phyloP scores from a whole-genome alignment of 805 yeast species.

The Lipomyces japonicus region DNA sequence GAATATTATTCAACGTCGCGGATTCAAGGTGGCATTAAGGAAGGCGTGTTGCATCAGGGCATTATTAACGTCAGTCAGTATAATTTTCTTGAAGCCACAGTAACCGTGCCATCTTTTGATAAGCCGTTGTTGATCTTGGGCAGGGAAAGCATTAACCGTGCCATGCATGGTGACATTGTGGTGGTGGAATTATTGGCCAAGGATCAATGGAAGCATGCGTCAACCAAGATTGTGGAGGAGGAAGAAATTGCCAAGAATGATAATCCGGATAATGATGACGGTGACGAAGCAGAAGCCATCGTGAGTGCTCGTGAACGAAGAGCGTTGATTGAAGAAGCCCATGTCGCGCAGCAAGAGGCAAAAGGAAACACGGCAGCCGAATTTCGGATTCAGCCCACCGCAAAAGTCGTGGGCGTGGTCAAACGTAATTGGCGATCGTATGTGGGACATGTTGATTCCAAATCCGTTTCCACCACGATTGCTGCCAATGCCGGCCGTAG shows the following conservation, averaged over 20 bases:
- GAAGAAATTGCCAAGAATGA: slow-evolving; percentile 55
- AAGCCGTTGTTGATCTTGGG: slow-evolving; percentile 82
- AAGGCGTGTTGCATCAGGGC: slow-evolving; percentile 86
- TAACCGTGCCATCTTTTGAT: slow-evolving; percentile 65
- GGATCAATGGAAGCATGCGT: slow-evolving; percentile 82
- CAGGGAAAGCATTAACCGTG: slow-evolving; percentile 78
- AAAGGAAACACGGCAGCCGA: slow-evolving; percentile 43
- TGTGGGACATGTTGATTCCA: slow-evolving; percentile 87
- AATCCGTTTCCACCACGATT: slow-evolving; percentile 49
- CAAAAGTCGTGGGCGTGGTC: slow-evolving; percentile 78
- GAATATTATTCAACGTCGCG: slow-evolving; percentile 78
- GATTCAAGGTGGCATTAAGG: slow-evolving; percentile 84
- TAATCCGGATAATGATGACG: slow-evolving; percentile 45
- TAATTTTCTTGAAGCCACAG: slow-evolving; percentile 83
- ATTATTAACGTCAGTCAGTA: slow-evolving; percentile 73
- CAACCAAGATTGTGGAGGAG: slow-evolving; percentile 74
- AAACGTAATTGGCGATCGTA: slow-evolving; percentile 94
- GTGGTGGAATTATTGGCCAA: slow-evolving; percentile 86
- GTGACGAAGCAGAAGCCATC: slow-evolving; percentile 44
- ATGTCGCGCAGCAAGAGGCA: slow-evolving; percentile 51
- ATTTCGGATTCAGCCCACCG: slow-evolving; percentile 78
- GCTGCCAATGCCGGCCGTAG: slow-evolving; percentile 61
- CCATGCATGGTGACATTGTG: slow-evolving; percentile 88
- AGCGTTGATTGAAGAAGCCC: slow-evolving; percentile 72
- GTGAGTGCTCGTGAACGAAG: slow-evolving; percentile 69